Evolutionary conservation across 768 basidiomycete genomes (phyloP).

Genomic region (Thelephora aurantiotincta): DNA sequence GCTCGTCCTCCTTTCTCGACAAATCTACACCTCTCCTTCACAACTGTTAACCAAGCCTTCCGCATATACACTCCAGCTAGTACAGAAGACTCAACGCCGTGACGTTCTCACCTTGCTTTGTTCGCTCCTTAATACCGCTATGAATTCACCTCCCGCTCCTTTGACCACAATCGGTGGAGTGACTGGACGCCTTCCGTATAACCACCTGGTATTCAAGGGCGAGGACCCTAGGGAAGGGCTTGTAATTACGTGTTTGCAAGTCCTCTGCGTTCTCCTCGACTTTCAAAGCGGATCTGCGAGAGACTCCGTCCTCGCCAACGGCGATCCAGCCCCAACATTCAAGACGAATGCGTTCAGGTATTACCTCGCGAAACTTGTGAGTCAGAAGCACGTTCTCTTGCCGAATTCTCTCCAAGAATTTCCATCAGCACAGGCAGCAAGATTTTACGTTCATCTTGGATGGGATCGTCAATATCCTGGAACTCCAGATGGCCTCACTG

Average conservation of each 20-base stretch:
- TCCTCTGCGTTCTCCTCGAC: slow-evolving; percentile 62
- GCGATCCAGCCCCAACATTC: slow-evolving; percentile 40
- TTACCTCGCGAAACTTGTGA: slow-evolving; percentile 79
- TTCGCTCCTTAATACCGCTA: slow-evolving; percentile 82
- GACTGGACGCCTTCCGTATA: slow-evolving; percentile 74
- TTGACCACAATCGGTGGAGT: slow-evolving; percentile 48
- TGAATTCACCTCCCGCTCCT: slow-evolving; percentile 44
- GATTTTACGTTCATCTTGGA: slow-evolving; percentile 79
- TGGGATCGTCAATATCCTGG: slow-evolving; percentile 52
- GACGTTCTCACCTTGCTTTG: slow-evolving; percentile 88
- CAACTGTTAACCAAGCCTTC: slow-evolving; percentile 62
- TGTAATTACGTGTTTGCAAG: slow-evolving; percentile 63
- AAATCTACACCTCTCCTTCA: slow-evolving; percentile 71
- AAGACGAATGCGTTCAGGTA: slow-evolving; percentile 84
- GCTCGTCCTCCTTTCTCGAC: slow-evolving; percentile 76
- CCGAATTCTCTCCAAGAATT: neutral
- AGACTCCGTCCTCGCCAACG: slow-evolving; percentile 29
- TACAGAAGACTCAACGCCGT: slow-evolving; percentile 61
- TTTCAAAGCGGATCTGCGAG: slow-evolving; percentile 68
- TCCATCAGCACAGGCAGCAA: slow-evolving; percentile 64
- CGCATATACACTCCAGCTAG: slow-evolving; percentile 63
- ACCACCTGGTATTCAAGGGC: slow-evolving; percentile 83
- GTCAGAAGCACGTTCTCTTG: slow-evolving; percentile 12
- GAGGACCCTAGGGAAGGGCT: slow-evolving; percentile 66
- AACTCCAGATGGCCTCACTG: slow-evolving; percentile 61